Base-by-base conservation (phyloP, 2,329 filamentous ascomycete genomes). In the Acephala macrosclerotiorum region DNA sequence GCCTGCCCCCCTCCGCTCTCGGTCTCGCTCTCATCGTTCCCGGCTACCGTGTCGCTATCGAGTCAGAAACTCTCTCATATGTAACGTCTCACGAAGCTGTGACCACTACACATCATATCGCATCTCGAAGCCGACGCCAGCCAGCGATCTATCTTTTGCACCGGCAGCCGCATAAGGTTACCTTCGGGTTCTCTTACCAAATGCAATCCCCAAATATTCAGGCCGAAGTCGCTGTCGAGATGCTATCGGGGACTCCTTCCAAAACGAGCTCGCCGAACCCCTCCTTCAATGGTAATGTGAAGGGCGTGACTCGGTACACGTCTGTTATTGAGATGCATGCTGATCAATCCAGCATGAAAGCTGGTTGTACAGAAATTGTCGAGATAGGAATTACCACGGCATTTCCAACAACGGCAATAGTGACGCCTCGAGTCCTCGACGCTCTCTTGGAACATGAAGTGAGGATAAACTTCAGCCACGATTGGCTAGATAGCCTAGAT, bases 401-500 rank as follows among this genome's bases (percentile, higher is more conserved):
- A 29, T 26, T 22, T 53, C 49, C 25, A 53, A 53, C 22, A 53
- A 53, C 49, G 49, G 49, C 26, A 33, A n/a, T n/a, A n/a, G 12
- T 53, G 25, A 26, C 6, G 3, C n/a, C 29, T 33, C 29, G 29
- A 33, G 29, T 20, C 45, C 38, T 49, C 45, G 45, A 49, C 12
- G 12, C 38, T 14, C n/a, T 12, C 22, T 53, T 26, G 25, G 49
- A 29, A 14, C 14, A 49, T 53, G 49, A 12, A 18, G 22, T 33
- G 5, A 53, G 26, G 25, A 26, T 53, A 22, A 26, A 53, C 25
- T 53, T 11, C 25, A 26, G 12, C 25, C 49, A 29, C 49, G 49
- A 53, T 53, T 25, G 49, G 49, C 49, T 53, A 53, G 49, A 53
- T 53, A 53, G 49, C 49, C 49, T 53, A 53, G 49, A 53, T 53